phyloP scores from a whole-genome alignment of 495 filamentous ascomycete genomes.

The Penicillium antarcticum region DNA sequence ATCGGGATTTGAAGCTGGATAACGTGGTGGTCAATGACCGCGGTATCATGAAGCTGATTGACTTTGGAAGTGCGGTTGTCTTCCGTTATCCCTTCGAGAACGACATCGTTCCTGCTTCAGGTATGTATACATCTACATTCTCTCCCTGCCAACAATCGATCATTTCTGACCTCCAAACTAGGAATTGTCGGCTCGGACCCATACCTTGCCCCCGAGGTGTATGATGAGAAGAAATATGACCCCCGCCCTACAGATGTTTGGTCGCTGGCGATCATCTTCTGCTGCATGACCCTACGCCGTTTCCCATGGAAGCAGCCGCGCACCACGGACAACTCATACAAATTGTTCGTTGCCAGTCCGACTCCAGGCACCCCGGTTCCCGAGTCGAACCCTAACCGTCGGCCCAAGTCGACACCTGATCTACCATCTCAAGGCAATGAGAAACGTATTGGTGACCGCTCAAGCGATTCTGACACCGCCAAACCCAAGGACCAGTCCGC shows the following conservation, averaged over 20 bases:
- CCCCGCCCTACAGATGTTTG: constrained; percentile 93
- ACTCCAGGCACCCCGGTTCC: constrained; percentile 47
- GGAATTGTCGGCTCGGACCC: constrained; percentile 97
- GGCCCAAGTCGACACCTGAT: constrained; percentile 38
- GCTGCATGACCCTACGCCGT: constrained; percentile 93
- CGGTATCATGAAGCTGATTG: constrained; percentile 99
- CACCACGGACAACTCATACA: constrained; percentile 88
- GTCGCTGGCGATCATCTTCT: constrained; percentile 98
- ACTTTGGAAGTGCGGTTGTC: constrained; percentile 96
- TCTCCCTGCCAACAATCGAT: too few relatives aligned
- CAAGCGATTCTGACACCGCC: constrained; percentile 8
- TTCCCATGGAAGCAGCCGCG: constrained; percentile 98
- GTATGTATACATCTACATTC: constrained; percentile 48
- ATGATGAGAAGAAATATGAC: constrained; percentile 91
- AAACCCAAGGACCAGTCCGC: constrained; percentile 9
- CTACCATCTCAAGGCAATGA: constrained; percentile 28
- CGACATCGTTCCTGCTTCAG: constrained; percentile 79
- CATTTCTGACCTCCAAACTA: constrained; percentile 29
- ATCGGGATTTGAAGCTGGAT: constrained; percentile 95
- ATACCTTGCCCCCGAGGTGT: constrained; percentile 95
- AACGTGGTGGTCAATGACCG: constrained; percentile 96
- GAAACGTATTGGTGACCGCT: constrained; percentile 11
- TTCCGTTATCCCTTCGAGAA: constrained; percentile 97
- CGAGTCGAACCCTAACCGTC: constrained; percentile 43
- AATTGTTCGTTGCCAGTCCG: constrained; percentile 81